Conservation (phyloP, 1,284 basidiomycete genomes). For the Salmacisia buchloeana region DNA sequence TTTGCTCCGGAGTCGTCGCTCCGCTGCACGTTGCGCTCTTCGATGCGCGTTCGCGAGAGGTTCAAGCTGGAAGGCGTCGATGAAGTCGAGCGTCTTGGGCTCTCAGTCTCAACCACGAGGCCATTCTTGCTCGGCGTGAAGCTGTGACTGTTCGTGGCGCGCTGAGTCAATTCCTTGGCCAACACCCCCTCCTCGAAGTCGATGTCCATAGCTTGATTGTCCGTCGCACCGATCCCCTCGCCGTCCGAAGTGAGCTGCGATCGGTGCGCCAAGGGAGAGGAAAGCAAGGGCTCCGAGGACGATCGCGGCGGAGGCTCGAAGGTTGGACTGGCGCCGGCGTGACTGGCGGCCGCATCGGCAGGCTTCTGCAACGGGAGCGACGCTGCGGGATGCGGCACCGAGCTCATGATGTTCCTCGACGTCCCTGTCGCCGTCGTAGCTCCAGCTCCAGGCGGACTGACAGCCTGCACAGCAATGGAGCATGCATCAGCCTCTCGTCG, state of each 20-base stretch:
- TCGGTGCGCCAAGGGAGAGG: background rate
- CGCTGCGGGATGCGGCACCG: background rate
- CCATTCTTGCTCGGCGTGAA: no score
- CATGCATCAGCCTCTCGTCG: background rate
- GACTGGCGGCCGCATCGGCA: background rate
- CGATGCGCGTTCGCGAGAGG: no score
- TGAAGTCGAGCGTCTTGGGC: no score
- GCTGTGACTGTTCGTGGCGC: no score
- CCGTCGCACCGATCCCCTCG: no score
- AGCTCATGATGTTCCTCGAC: background rate
- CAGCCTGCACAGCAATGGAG: background rate
- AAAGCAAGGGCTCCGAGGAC: background rate
- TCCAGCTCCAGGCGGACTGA: background rate
- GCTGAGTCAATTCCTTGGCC: no score
- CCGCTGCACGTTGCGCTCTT: no score
- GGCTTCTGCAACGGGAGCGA: background rate
- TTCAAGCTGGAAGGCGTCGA: no score
- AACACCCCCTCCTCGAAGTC: no score
- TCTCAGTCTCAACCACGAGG: background rate
- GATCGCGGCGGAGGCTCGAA: background rate
- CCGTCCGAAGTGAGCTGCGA: no score
- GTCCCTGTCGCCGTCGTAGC: slow-evolving; percentile 3
- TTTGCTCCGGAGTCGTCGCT: no score
- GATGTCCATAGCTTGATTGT: no score
- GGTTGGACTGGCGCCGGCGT: background rate